These are phyloP conservation scores for Tetracladium setigerum DNA, from an alignment of 495 filamentous ascomycete genomes.

Conservation along the genomic window DNA sequence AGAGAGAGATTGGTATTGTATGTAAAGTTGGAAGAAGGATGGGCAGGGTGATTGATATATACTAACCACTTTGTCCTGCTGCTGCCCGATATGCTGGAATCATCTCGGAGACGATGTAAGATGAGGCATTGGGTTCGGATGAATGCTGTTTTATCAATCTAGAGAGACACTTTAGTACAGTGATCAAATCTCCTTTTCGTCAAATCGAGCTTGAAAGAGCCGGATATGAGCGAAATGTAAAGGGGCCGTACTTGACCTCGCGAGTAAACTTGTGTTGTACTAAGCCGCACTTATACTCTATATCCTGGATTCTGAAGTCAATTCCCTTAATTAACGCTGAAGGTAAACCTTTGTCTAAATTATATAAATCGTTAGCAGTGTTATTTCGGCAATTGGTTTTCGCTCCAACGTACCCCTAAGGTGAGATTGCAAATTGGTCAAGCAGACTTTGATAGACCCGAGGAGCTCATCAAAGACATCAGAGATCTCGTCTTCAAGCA, in stretches of 20 bases:
- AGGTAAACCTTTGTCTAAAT: slow-evolving; percentile 1
- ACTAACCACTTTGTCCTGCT: slow-evolving; percentile 8
- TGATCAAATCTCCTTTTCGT: not conserved
- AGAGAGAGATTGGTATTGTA: not conserved
- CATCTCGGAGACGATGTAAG: slow-evolving; percentile 10
- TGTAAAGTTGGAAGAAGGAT: no score
- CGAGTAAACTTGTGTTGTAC: slow-evolving; percentile 1
- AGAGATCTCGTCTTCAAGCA: slow-evolving; percentile 17
- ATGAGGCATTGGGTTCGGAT: slow-evolving; percentile 11
- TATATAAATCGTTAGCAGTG: not conserved
- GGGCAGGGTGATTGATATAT: slow-evolving; percentile 1
- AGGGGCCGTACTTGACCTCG: slow-evolving; percentile 4
- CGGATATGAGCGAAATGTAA: not conserved
- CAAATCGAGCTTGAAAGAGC: not conserved
- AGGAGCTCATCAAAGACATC: slow-evolving; percentile 10
- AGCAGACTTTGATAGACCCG: not conserved
- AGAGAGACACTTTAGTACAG: not conserved
- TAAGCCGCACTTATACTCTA: slow-evolving; percentile 5
- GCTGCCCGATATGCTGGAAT: slow-evolving; percentile 7
- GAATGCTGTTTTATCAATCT: not conserved
- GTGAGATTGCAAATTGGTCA: slow-evolving; percentile 2
- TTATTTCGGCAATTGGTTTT: not conserved
- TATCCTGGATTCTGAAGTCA: slow-evolving; percentile 9
- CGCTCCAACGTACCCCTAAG: slow-evolving; percentile 1
- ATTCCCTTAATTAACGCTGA: slow-evolving; percentile 3